These are phyloP conservation scores for Aegilops longissima DNA, from an alignment of 176 grass and related monocot species.

Conservation along the genomic window DNA sequence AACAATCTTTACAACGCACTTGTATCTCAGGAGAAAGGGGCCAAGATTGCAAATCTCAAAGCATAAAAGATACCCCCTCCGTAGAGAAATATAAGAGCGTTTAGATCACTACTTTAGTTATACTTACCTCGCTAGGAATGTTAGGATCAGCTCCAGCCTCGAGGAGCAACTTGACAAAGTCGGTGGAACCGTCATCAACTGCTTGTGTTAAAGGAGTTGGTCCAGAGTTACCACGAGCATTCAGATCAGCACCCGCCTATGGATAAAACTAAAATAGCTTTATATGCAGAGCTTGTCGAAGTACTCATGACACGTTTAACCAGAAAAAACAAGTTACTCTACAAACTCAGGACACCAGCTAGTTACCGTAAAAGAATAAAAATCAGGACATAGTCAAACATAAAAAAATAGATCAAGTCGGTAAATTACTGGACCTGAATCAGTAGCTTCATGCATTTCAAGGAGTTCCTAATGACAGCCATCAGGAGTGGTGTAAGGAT, in stretches of 20 bases:
- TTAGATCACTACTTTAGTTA: too few species aligned
- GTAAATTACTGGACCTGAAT: constrained; percentile 16
- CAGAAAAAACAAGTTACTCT: not conserved
- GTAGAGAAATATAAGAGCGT: too few species aligned
- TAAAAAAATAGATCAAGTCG: not conserved
- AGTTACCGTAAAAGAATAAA: not conserved
- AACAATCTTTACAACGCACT: not conserved
- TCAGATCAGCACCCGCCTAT: constrained; percentile 57
- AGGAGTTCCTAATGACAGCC: not conserved
- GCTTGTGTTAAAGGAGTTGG: constrained; percentile 12
- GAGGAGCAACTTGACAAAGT: constrained; percentile 43
- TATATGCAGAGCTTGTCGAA: not conserved
- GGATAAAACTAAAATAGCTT: not conserved
- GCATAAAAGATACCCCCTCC: not conserved
- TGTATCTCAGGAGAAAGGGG: not conserved
- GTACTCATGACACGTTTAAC: not conserved
- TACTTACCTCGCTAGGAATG: constrained; percentile 16
- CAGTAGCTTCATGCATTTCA: constrained; percentile 26
- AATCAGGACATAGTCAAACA: not conserved
- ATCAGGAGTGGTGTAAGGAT: constrained; percentile 24
- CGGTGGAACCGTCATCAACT: constrained; percentile 11
- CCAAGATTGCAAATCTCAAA: not conserved
- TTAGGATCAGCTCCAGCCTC: constrained; percentile 51
- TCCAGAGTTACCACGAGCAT: constrained; percentile 6
- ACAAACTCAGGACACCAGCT: not conserved